Conservation (phyloP, 441 rosid species). For the Arabidopsis lyrata region DNA sequence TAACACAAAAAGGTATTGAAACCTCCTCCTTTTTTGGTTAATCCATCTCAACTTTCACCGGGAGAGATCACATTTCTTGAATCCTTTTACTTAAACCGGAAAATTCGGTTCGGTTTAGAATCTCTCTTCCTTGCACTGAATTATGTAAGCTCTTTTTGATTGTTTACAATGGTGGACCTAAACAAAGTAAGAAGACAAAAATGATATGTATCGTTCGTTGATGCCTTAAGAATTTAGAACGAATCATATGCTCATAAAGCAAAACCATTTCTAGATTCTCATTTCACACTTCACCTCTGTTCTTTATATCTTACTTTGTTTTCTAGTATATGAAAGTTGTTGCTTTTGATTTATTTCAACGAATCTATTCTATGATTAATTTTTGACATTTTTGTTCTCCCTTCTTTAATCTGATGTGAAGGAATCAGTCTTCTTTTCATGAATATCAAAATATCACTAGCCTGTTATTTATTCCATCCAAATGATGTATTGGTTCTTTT, state of each 20-base stretch:
- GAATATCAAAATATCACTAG: constrained; percentile 17
- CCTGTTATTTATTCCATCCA: constrained; percentile 1
- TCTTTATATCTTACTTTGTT: constrained; percentile 34
- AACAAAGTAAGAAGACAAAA: too few relatives aligned
- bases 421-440: constrained; percentile 31
- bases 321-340: constrained; percentile 30
- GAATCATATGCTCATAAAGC: constrained; percentile 42
- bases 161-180: constrained; percentile 23
- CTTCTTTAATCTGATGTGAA: constrained; percentile 35
- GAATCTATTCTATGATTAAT: constrained; percentile 34
- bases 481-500: constrained; percentile 4
- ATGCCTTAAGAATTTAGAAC: constrained; percentile 27
- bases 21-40: not conserved
- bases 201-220: too few relatives aligned
- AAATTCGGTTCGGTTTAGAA: constrained; percentile 10
- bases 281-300: constrained; percentile 15
- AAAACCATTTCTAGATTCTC: constrained; percentile 28
- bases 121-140: constrained; percentile 1
- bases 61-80: constrained; percentile 9
- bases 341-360: constrained; percentile 37
- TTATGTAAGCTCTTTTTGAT: not conserved
- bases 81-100: constrained; percentile 29
- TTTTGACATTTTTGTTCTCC: not conserved
- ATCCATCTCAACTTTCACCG: not conserved
- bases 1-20: constrained; percentile 5